Base-by-base conservation (phyloP, 202 grass and related monocot species). In the Musa balbisiana region DNA sequence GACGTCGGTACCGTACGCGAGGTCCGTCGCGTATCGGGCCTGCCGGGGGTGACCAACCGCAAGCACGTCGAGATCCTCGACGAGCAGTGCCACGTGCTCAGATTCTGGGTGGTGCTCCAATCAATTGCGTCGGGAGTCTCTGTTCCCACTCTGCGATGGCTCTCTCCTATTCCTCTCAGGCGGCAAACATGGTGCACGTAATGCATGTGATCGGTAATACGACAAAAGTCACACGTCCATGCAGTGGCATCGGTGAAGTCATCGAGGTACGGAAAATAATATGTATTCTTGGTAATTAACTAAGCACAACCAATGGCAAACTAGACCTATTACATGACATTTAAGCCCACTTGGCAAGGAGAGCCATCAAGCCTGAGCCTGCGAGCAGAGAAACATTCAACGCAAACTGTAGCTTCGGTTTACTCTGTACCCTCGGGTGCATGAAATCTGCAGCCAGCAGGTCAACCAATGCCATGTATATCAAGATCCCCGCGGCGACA, bases 41-140 rank as follows among this genome's bases (percentile, higher is more conserved):
- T 97, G 13, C 93, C 93, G 1, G 93, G 88, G 27, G 81, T 81
- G 23, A 86, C 78, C 62, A 97, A 90, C 86, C 88, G 86, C 24
- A 90, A 97, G 82, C 80, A 88, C 63, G 83, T 97, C 60, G 93
- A 97, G 83, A 91, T 97, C 81, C 83, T 97, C 8, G 93, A 93
- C 65, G 93, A 97, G 78, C 86, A 91, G 73, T 79, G 88, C 33
- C 86, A 84, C 75, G 79, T 97, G 49, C 81, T 97, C 83, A 97
- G 93, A 83, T 97, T 97, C 84, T 83, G 90, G 65, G 88, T 93
- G 20, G 88, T 97, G 49, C 33, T 43, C 33, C 5, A 5, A 43
- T 5, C 33, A 5, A 43, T 0, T 43, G 33, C 33, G 33, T 43
- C 4, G 5, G 5, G 33, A 43, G 4, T 8, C 5, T 43, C 33